phyloP scores from a whole-genome alignment of 352 stramenopile genomes.

The Phytophthora nicotianae region DNA sequence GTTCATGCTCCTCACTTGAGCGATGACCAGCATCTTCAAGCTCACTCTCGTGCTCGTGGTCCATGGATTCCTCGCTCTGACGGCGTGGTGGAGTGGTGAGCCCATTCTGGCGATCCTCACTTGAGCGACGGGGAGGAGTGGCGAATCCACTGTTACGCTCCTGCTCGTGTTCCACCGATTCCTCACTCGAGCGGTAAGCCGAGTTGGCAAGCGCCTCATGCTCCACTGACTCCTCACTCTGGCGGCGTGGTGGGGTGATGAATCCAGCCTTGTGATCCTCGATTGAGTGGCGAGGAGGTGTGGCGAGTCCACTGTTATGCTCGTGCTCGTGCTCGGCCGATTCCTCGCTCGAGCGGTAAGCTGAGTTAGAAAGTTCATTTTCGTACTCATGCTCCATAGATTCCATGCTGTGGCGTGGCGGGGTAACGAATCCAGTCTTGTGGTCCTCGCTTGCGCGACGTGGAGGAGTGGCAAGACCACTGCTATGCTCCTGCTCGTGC shows the following conservation, averaged over 20 bases:
- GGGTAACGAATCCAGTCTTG: slow-evolving; percentile 4
- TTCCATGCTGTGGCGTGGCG: slow-evolving; percentile 6
- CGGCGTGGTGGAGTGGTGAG: neutral
- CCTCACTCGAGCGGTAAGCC: slow-evolving; percentile 5
- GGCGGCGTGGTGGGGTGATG: neutral
- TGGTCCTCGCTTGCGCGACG: neutral
- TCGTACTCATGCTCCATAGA: neutral
- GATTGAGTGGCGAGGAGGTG: slow-evolving; percentile 5
- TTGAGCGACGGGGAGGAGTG: slow-evolving; percentile 1
- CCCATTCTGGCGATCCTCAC: neutral
- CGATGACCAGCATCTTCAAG: slow-evolving; percentile 31
- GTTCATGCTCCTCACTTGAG: slow-evolving; percentile 7
- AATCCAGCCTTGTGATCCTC: slow-evolving; percentile 1
- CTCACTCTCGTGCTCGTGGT: slow-evolving; percentile 30
- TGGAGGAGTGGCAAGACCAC: neutral
- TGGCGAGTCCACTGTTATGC: neutral
- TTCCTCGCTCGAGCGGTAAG: slow-evolving; percentile 9
- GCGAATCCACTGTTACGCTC: neutral
- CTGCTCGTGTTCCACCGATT: slow-evolving; percentile 1
- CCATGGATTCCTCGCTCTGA: slow-evolving; percentile 1
- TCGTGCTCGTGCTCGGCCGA: neutral
- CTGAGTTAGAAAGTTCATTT: neutral
- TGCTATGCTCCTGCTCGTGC: neutral
- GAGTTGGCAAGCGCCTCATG: neutral
- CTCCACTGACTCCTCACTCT: slow-evolving; percentile 9